These are phyloP conservation scores for Penicillium sp. DNA, from an alignment of 2,329 filamentous ascomycete species.

Conservation along the genomic window DNA sequence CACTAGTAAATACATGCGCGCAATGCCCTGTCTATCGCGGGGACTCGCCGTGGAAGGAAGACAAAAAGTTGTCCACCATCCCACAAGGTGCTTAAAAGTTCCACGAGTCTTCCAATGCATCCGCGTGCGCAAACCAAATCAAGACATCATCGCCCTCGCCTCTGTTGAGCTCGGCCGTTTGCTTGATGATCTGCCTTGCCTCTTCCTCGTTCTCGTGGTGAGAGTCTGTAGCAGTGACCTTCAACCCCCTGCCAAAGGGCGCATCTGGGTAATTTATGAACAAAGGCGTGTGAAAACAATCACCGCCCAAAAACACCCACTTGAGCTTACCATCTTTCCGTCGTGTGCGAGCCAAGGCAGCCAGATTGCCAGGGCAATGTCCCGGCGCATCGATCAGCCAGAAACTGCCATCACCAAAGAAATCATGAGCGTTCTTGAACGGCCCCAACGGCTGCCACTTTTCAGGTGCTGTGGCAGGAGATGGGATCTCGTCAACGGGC, in stretches of 20 bases:
- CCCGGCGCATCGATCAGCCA: slow-evolving; percentile 36
- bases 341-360: slow-evolving; percentile 24
- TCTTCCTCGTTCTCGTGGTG: slow-evolving; percentile 4
- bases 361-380: slow-evolving; percentile 39
- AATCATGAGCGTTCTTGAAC: slow-evolving; percentile 33
- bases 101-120: slow-evolving; percentile 4
- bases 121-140: slow-evolving; percentile 6
- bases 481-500: neutral
- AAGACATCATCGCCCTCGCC: slow-evolving; percentile 6
- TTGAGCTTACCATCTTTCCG: slow-evolving; percentile 5
- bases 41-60: neutral
- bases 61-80: neutral
- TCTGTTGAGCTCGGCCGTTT: slow-evolving; percentile 2
- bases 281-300: slow-evolving; percentile 5
- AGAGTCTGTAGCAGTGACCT: slow-evolving; percentile 6
- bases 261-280: slow-evolving; percentile 8
- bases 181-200: slow-evolving; percentile 8
- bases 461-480: neutral
- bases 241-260: slow-evolving; percentile 7
- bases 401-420: slow-evolving; percentile 38
- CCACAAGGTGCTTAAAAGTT: neutral
- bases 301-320: slow-evolving; percentile 6
- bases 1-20: too few species aligned
- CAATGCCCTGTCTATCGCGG: too few species aligned
- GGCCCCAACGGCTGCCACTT: slow-evolving; percentile 31